A percentile compares a stretch with the other conserved stretches of the same genome.
Evolutionary conservation across 2,329 filamentous ascomycete genomes (phyloP).

Genomic region (Hawksworthiomyces lignivorus): DNA sequence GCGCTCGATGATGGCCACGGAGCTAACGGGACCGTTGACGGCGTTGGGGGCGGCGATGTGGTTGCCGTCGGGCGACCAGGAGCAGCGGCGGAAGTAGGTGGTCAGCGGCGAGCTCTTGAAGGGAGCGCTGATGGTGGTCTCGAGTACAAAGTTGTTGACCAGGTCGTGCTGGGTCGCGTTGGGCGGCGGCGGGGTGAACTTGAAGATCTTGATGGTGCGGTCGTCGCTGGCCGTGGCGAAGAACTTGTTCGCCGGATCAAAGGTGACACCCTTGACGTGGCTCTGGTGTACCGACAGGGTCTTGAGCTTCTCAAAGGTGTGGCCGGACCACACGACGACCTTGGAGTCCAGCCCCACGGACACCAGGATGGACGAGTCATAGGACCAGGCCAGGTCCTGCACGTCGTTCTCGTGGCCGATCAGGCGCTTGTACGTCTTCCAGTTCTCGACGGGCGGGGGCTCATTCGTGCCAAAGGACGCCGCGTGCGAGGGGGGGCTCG

Average conservation of each 20-base stretch:
- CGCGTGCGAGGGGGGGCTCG: constrained; percentile 66
- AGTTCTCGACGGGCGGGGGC: constrained; percentile 89
- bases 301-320: constrained; percentile 97
- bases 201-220: constrained; percentile 91
- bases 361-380: constrained; percentile 89
- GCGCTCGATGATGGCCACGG: constrained; percentile 90
- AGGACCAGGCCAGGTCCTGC: constrained; percentile 94
- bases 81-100: constrained; percentile 92
- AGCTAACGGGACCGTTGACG: constrained; percentile 94
- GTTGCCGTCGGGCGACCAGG: constrained; percentile 95
- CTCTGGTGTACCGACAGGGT: constrained; percentile 87
- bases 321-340: constrained; percentile 95
- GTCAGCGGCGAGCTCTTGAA: constrained; percentile 90
- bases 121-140: constrained; percentile 80
- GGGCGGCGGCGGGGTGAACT: constrained; percentile 82
- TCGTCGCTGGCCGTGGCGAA: constrained; percentile 98
- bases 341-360: constrained; percentile 97
- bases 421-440: constrained; percentile 87
- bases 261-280: constrained; percentile 97
- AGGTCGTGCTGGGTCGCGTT: constrained; percentile 94
- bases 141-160: constrained; percentile 91
- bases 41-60: constrained; percentile 96
- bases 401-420: constrained; percentile 98
- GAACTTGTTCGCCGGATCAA: constrained; percentile 98
- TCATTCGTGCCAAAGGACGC: constrained; percentile 85